Evolutionary conservation across 179 eudicot species (phyloP), one percentile per base, ranked within the genome.

Genomic region (Silene coronaria): DNA sequence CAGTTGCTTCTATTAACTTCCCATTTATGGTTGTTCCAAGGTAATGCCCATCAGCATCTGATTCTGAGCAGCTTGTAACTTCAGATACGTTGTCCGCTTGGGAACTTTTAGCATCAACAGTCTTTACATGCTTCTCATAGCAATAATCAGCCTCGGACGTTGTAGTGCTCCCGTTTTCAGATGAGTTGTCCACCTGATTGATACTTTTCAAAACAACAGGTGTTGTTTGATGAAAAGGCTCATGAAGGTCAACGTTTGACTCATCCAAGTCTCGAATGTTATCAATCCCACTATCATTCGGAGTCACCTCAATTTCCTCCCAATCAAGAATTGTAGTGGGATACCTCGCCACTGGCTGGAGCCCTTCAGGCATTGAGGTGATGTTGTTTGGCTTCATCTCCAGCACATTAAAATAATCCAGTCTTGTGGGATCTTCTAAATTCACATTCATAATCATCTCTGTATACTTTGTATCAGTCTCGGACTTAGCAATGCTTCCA

Each of bases 171-270:
- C 7, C 58, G 21, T 53, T 53, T 53, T 53, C 58, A 53, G 58
- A 53, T 53, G 17, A 53, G 58, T 53, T 53, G 7, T 53, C 58
- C 21, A 53, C 58, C 3, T 53, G 58, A 53, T 53, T 53, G 19
- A 53, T 53, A 53, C 21, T 3, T 53, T 53, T 17, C 7, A 21
- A 16, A 53, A 53, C 58, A 14, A 53, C 3, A 5, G 58, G 58
- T 34, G 22, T 45, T 26, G 53, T 55, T 63, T 36, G 58, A 42
- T 70, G 45, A 26, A 53, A 17, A 34, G 75, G 53, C 60, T 53
- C 58, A 22, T 78, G 61, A 78, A 82, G 76, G 58, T 82, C 74
- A 67, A 70, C 23, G 12, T 76, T 74, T 66, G 58, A 27, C 75
- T 67, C 71, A 26, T 30, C 30, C 48, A 70, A 46, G 73, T 61